Evolutionary conservation across 2,329 filamentous ascomycete genomes (phyloP), one percentile per base, ranked within the genome.

Genomic region (Alternaria ethzedia): DNA sequence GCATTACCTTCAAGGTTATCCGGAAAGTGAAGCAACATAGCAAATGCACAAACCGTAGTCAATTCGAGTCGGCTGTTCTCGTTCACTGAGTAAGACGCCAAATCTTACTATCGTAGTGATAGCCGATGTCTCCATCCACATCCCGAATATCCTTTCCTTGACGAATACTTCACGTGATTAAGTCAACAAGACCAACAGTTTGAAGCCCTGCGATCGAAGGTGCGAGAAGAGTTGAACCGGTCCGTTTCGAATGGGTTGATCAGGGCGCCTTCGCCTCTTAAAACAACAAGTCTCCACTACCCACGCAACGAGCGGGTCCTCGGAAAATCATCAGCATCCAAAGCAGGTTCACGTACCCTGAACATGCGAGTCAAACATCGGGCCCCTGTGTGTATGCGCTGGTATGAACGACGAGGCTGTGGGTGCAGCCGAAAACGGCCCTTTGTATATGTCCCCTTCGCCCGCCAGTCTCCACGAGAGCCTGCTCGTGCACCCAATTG

Each of bases 361-460:
- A 17, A 41, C 36, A 17, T 41, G 36, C 36, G 36, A 17, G 36
- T 41, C 36, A 21, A 21, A 36, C n/a, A 47, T 4, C 15, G 54
- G n/a, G 13, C 26, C 6, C 17, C 15, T 44, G 17, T 20, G 13
- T 46, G 25, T 15, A 49, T 41, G 15, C 17, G 25, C 11, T 45
- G n/a, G 15, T 12, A 45, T 47, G 43, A 26, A 59, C 20, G 44
- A 28, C 7, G 32, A 26, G 23, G 15, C 13, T 54, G 43, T 15
- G 36, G 45, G 17, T 25, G 30, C 7, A 32, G 32, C 58, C 58
- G 58, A 50, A 56, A 45, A 61, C 49, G 58, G 58, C 45, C 58
- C 52, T 56, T 61, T 45, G 25, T n/a, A 13, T 13, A 60, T 28
- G 10, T 43, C 32, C 50, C 49, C n/a, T 54, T 47, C 43, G 17